Evolutionary conservation across 1,284 basidiomycete genomes (phyloP), one percentile per base, ranked within the genome.

Genomic region (Austroboletus novae-zelandiae): DNA sequence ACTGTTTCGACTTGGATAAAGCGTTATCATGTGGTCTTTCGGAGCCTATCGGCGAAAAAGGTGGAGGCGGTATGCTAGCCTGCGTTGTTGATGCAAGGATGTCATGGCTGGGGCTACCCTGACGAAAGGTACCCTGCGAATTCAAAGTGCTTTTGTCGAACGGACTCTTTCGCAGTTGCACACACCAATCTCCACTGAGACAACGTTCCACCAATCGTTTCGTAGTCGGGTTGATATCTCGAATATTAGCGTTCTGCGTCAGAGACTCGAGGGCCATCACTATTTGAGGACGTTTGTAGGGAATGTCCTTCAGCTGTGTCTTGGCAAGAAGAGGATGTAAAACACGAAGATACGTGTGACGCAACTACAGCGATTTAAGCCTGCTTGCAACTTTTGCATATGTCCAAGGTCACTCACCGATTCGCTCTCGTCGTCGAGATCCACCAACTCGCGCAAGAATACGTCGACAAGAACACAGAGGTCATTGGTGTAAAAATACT

Each of bases 401-500:
- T 31, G 30, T 23, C 39, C 18, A 54, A 5, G 47, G 41, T 20
- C 25, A 78, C 89, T 52, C 57, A 94, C 93, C 52, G 94, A 91
- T 73, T 98, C 93, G 60, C 84, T 88, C 37, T 97, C 93, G 51
- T 98, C 95, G 48, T 94, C 94, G 20, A 99, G 74, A 67, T 98
- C 89, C 15, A 84, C 80, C 31, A 99, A 75, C 66, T 97, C 94
- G 39, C 96, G 85, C 29, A 99, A 79, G 62, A 99, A 98, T 4
- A 99, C 94, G 63, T 99, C 96, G 10, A 98, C 92, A 10, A 99
- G 76, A 2, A 99, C 96, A 56, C 91, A 84, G 27, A 99, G 77
- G 63, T 99, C 96, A 66, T 99, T 99, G 11, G 94, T 98, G 72
- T 98, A 99, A 63, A 99, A 98, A 69, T 92, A 99, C 68, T 98